Base-by-base conservation (phyloP, 306 rosid species). In the Malus fusca region DNA sequence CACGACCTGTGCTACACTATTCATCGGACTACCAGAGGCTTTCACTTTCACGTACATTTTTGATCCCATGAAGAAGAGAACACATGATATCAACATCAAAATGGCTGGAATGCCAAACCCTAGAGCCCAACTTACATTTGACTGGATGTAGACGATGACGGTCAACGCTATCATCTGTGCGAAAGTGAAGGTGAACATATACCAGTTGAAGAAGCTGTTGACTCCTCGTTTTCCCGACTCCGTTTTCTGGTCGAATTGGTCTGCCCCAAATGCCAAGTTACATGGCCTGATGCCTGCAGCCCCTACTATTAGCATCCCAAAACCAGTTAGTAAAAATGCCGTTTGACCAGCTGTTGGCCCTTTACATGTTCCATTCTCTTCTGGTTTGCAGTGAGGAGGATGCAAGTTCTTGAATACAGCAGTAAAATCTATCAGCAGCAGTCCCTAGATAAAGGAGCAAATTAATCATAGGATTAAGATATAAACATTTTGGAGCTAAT, bases 121-220 rank as follows among this genome's bases (percentile, higher is more conserved):
- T 2, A 91, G 10, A 30, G 91, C 84, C 97, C 98, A 94, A 73
- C 91, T 94, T 40, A 94, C 80, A 73, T 85, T 88, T 15, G 97
- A 86, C 44, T 94, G 98, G 19, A 94, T 65, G 37, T 94, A 94
- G 0, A 94, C 93, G 46, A 92, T 85, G 35, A 90, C 14, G 0
- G 98, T 92, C 28, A 86, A 59, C 4, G 93, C 86, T 6, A 90
- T 73, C 91, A 91, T 80, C 43, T 85, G 87, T 15, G 96, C 95
- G 75, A 90, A 83, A 46, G 96, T 90, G 87, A 76, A 81, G 73
- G 95, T 86, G 76, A 92, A 88, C 22, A 90, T 79, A 64, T 91
- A 94, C 98, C 97, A 94, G 84, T 94, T 94, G 90, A 94, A 90
- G 85, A 91, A 94, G 78, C 97, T 91, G 31, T 88, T 87, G 58